phyloP scores from a whole-genome alignment of 192 early-diverging fungal species.

The Linnemannia elongata region DNA sequence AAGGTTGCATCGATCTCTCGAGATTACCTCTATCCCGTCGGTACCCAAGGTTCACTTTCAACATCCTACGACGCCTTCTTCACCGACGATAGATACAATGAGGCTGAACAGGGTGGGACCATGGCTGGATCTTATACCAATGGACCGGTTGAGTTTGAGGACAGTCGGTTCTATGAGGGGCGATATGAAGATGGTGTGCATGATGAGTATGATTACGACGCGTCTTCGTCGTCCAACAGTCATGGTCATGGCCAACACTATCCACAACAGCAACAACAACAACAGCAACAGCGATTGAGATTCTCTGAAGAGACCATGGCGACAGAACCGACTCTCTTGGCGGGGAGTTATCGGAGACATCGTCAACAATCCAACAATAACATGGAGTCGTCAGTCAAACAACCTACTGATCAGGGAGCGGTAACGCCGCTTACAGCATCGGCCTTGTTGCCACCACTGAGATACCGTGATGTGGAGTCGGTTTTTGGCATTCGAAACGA shows the following conservation, averaged over 20 bases:
- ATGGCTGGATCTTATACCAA: slow-evolving; percentile 1
- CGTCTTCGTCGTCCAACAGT: neutral
- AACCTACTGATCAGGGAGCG: neutral
- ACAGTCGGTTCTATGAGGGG: slow-evolving; percentile 33
- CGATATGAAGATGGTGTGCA: slow-evolving; percentile 16
- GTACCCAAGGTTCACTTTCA: neutral
- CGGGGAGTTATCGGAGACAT: neutral
- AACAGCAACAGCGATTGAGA: slow-evolving; percentile 9
- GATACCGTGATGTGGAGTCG: neutral
- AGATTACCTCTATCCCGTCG: slow-evolving; percentile 20
- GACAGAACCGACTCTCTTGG: slow-evolving; percentile 19
- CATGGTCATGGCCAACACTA: neutral
- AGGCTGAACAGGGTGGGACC: neutral
- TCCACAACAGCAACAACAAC: slow-evolving; percentile 14
- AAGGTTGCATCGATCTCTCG: slow-evolving; percentile 22
- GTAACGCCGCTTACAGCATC: neutral
- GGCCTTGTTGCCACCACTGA: neutral
- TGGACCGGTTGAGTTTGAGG: slow-evolving; percentile 30
- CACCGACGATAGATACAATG: slow-evolving; percentile 17
- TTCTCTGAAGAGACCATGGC: slow-evolving; percentile 10
- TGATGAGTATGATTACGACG: slow-evolving; percentile 15
- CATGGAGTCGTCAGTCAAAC: neutral
- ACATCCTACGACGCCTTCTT: slow-evolving; percentile 48
- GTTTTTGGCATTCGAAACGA: neutral
- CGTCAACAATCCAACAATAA: neutral